Evolutionary conservation across 768 basidiomycete genomes (phyloP).

Genomic region (Mrakia frigida): DNA sequence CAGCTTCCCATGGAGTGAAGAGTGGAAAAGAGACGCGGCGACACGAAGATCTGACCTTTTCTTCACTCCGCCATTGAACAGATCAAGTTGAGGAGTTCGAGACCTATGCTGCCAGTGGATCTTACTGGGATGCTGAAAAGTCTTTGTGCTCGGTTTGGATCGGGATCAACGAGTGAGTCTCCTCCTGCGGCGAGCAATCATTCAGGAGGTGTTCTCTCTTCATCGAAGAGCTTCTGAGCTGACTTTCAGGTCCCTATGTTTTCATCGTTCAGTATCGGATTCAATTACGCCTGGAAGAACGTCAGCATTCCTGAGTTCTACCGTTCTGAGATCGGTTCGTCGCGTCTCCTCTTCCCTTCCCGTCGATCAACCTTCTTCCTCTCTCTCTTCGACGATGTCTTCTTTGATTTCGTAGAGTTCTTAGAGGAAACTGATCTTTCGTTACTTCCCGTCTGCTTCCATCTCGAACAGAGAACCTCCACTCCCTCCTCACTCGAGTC

Average conservation of each 20-base stretch:
- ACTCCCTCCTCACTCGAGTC: neutral
- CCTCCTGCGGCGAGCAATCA: too few species aligned
- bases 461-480: neutral
- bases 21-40: neutral
- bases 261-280: neutral
- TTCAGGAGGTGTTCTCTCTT: too few species aligned
- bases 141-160: neutral
- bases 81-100: neutral
- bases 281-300: neutral
- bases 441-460: too few species aligned
- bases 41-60: neutral
- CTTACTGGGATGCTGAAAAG: neutral
- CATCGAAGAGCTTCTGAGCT: neutral
- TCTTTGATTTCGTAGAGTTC: too few species aligned
- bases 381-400: too few species aligned
- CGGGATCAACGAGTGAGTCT: conserved; percentile 13
- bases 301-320: neutral
- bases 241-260: neutral
- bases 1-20: too few species aligned
- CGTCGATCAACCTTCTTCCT: neutral
- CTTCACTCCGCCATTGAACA: neutral
- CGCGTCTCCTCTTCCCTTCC: neutral
- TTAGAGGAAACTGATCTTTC: too few species aligned
- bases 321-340: conserved; percentile 1
- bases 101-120: neutral